Conservation (phyloP, 805 yeast species). For the Ogataea methylovora region DNA sequence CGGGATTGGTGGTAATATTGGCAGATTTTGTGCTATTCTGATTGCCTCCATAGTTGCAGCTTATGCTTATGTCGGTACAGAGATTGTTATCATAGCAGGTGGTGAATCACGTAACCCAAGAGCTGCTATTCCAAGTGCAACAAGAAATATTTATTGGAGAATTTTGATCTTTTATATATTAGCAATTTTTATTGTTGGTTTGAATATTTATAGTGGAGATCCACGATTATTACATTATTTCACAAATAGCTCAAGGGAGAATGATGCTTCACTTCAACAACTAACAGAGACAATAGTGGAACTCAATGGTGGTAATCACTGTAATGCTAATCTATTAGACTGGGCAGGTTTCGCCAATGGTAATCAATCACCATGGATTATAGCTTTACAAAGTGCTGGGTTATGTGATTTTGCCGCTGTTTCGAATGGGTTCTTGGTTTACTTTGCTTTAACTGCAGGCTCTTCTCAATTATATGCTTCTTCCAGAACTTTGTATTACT, state of each 20-base stretch:
- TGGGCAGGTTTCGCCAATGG: conserved; percentile 36
- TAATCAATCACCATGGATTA: conserved; percentile 49
- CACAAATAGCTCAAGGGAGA: conserved; percentile 16
- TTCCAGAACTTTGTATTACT: conserved; percentile 48
- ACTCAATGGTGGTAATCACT: conserved; percentile 20
- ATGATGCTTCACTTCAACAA: conserved; percentile 2
- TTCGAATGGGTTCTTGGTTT: conserved; percentile 44
- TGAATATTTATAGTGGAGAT: conserved; percentile 73
- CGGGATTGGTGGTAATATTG: conserved; percentile 57
- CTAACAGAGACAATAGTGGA: conserved; percentile 13
- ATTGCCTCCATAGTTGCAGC: conserved; percentile 59
- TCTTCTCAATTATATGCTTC: conserved; percentile 53
- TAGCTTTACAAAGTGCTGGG: conserved; percentile 47
- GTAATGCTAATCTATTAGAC: conserved; percentile 14
- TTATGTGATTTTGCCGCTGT: conserved; percentile 42
- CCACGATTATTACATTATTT: conserved; percentile 58
- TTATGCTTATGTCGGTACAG: conserved; percentile 77
- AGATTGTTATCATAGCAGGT: conserved; percentile 75
- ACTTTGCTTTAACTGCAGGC: conserved; percentile 51
- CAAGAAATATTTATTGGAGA: conserved; percentile 45
- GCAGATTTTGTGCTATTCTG: conserved; percentile 52
- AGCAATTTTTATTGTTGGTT: conserved; percentile 60
- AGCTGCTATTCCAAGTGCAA: conserved; percentile 56
- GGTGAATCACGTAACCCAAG: conserved; percentile 83
- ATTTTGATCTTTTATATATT: conserved; percentile 53